Conservation (phyloP, 1,139 yeast species). For the Kodamaea sp. region DNA sequence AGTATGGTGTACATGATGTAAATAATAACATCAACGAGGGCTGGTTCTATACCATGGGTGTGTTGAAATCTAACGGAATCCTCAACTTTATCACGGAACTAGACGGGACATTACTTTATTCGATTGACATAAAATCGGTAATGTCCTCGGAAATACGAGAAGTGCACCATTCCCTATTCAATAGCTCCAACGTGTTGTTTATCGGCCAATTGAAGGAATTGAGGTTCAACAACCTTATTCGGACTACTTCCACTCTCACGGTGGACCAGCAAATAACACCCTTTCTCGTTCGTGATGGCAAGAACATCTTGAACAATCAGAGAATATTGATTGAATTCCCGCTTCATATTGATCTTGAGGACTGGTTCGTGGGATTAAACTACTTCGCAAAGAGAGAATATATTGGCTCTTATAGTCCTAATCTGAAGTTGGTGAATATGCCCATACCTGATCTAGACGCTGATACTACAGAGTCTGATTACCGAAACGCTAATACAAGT, state of each 20-base stretch:
- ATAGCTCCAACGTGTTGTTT: conserved; percentile 57
- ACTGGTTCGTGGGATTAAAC: conserved; percentile 77
- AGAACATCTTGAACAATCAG: conserved; percentile 35
- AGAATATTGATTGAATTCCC: conserved; percentile 64
- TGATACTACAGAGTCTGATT: background rate
- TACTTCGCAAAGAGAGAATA: conserved; percentile 68
- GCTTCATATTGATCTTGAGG: conserved; percentile 71
- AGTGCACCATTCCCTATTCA: conserved; percentile 67
- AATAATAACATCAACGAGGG: conserved; percentile 43
- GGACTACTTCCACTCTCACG: conserved; percentile 29
- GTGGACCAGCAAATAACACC: conserved; percentile 21
- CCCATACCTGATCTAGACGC: background rate
- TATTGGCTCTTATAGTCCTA: conserved; percentile 36
- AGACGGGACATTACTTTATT: conserved; percentile 67
- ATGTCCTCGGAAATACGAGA: conserved; percentile 68
- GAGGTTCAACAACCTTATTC: conserved; percentile 45
- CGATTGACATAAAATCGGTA: conserved; percentile 58
- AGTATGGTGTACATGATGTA: conserved; percentile 4
- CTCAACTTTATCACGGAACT: conserved; percentile 63
- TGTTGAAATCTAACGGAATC: conserved; percentile 64
- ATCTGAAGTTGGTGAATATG: conserved; percentile 4
- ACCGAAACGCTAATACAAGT: conserved; percentile 3
- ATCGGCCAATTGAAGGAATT: conserved; percentile 58
- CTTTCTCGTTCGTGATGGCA: conserved; percentile 38
- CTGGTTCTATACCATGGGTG: conserved; percentile 81